Evolutionary conservation across 305 asterid genomes (phyloP), one percentile per base, ranked within the genome.

Genomic region (Stenogyne calaminthoides): DNA sequence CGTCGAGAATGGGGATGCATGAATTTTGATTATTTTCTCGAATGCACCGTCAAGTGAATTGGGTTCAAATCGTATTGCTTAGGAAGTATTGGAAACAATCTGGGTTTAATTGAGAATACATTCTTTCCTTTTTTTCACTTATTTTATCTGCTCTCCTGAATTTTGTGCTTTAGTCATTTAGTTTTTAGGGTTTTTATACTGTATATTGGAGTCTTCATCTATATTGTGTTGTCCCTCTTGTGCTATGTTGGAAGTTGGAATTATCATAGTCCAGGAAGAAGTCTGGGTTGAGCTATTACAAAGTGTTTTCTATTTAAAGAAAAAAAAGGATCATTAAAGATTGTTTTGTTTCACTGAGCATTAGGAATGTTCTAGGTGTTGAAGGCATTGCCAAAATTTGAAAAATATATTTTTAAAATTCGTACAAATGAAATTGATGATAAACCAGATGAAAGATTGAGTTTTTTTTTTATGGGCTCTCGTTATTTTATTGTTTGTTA

Each of bases 131-230:
- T 56, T 70, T 34, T 22, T 18, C 11, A 29, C 9, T 12, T 65
- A 6, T 49, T 42, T 73, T 32, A 58, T 70, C 60, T 39, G 46
- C 59, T 18, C 69, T 40, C 47, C 59, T 60, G 11, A 69, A 56
- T 15, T 67, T 37, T 58, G 36, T 54, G 52, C 36, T 51, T 36
- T 47, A 71, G 51, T 27, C 42, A 58, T 56, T 72, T 64, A 54
- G 72, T 49, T 32, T 55, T 51, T 62, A 55, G 79, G 83, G 83
- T 78, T 72, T 74, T 14, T 42, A n/a, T 44, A 34, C 58, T 40
- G 56, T 63, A 46, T 59, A 22, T 47, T n/a, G 68, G 55, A 64
- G 65, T 42, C 5, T 22, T 54, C 22, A 29, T 15, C 36, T 55
- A 11, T 34, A 10, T 11, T 32, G 18, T 71, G 1, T 71, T 52